Base-by-base conservation (phyloP, 2,329 filamentous ascomycete genomes). In the Pyrenochaeta sp. region DNA sequence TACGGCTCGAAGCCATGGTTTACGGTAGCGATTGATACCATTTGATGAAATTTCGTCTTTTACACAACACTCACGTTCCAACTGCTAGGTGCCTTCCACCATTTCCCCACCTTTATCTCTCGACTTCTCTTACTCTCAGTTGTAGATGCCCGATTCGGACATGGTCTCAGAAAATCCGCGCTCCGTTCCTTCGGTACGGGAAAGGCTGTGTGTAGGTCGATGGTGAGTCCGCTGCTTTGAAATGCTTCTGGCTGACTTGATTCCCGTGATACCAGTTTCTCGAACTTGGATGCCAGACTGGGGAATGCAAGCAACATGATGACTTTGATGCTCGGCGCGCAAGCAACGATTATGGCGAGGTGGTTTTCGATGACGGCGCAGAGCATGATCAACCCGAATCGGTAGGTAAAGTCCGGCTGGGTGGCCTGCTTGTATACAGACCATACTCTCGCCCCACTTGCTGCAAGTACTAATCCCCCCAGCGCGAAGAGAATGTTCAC, bases 361-460 rank as follows among this genome's bases (percentile, higher is more conserved):
- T 72, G 67, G 44, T 69, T 71, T 45, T 72, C 68, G n/a, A 69
- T 48, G 3, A 64, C 62, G 14, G 60, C 60, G 52, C 65, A 69
- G 19, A 70, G 57, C 60, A 71, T 68, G 13, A 53, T 48, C 15
- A 56, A 52, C 2, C 58, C 58, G 35, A 61, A 64, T 15, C 53
- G 53, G 35, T 47, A 69, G 2, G 64, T 48, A 19, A 67, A 60
- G 21, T 69, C 65, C 1, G 49, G 48, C 0, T 57, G 36, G 0
- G 37, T 51, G 9, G 50, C 53, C 22, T 67, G 58, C 6, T 58
- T 47, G 42, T 68, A 40, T 5, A 68, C 54, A 7, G 60, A 54
- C 13, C 55, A 54, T 1, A 70, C 42, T 5, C 68, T 53, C 6
- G 57, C 52, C 3, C 53, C 55, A 23, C 60, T 65, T 8, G 62